Evolutionary conservation across 2,329 filamentous ascomycete species (phyloP).

Genomic region (Phaeosphaeriaceae sp.): DNA sequence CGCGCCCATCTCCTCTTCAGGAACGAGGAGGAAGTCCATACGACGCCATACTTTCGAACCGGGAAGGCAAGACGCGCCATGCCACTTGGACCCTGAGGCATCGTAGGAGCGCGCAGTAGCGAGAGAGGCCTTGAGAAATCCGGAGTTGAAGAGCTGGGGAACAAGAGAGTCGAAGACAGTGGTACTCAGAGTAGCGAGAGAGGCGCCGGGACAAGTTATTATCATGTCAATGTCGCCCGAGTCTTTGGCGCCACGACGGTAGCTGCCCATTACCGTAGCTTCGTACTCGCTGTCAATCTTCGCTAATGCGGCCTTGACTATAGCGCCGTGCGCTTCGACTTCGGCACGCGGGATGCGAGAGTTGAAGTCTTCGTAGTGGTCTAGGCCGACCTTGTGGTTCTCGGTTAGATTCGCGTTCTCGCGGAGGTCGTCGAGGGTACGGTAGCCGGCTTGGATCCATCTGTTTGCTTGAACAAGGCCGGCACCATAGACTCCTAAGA

Average conservation of each 20-base stretch:
- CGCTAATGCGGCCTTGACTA: conserved; percentile 67
- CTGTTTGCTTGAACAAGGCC: conserved; percentile 72
- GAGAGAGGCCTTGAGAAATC: conserved; percentile 75
- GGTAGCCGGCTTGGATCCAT: conserved; percentile 79
- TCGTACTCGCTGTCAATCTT: conserved; percentile 69
- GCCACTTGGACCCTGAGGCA: conserved; percentile 77
- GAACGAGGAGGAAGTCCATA: conserved; percentile 85
- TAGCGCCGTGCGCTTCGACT: conserved; percentile 71
- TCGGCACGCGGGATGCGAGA: conserved; percentile 79
- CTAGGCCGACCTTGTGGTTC: conserved; percentile 77
- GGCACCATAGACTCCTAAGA: conserved; percentile 81
- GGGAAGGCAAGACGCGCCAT: conserved; percentile 80
- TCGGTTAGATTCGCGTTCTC: conserved; percentile 67
- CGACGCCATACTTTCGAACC: conserved; percentile 70
- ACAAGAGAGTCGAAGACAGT: conserved; percentile 71
- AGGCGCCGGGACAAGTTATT: conserved; percentile 71
- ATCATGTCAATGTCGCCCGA: conserved; percentile 88
- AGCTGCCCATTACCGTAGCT: conserved; percentile 82
- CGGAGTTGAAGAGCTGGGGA: conserved; percentile 62
- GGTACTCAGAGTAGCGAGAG: conserved; percentile 61
- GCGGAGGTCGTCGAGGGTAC: conserved; percentile 74
- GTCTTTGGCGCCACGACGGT: conserved; percentile 75
- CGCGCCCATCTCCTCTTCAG: conserved; percentile 78
- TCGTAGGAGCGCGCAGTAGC: conserved; percentile 61
- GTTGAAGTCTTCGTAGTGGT: conserved; percentile 81